phyloP scores from a whole-genome alignment of 2,329 filamentous ascomycete genomes.

The Verticillium nubilum region DNA sequence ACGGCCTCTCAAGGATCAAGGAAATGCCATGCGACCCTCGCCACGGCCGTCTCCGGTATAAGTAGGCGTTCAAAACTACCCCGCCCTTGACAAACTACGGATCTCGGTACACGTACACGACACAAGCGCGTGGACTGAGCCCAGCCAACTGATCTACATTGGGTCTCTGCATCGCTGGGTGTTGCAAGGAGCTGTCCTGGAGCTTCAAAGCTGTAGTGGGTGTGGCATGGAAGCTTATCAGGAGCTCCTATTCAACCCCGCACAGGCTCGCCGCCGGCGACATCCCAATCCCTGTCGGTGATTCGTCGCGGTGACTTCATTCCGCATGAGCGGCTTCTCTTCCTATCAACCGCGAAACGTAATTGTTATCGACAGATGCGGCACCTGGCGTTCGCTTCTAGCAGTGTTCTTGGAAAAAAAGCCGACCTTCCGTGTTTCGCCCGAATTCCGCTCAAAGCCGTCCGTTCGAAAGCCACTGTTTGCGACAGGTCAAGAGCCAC shows the following conservation, averaged over 20 bases:
- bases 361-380: slow-evolving; percentile 3
- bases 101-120: not conserved
- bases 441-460: not conserved
- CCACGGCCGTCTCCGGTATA: slow-evolving; percentile 1
- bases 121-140: not conserved
- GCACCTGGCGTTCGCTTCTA: slow-evolving; percentile 3
- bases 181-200: not conserved
- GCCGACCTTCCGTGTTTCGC: not conserved
- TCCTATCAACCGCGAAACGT: slow-evolving; percentile 9
- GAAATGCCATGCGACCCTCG: not conserved
- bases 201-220: not conserved
- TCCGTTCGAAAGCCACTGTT: too few relatives aligned
- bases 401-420: not conserved
- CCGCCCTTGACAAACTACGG: slow-evolving; percentile 7
- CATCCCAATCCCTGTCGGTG: slow-evolving; percentile 8
- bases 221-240: slow-evolving; percentile 7
- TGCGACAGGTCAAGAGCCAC: too few relatives aligned
- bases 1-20: too few relatives aligned
- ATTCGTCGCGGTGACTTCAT: slow-evolving; percentile 10
- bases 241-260: not conserved
- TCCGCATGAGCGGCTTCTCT: slow-evolving; percentile 2
- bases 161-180: not conserved
- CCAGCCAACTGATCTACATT: not conserved
- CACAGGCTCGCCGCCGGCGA: not conserved
- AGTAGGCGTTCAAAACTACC: slow-evolving; percentile 6